phyloP scores from a whole-genome alignment of 371 early-diverging fungal species.

The Chytridiales sp. region DNA sequence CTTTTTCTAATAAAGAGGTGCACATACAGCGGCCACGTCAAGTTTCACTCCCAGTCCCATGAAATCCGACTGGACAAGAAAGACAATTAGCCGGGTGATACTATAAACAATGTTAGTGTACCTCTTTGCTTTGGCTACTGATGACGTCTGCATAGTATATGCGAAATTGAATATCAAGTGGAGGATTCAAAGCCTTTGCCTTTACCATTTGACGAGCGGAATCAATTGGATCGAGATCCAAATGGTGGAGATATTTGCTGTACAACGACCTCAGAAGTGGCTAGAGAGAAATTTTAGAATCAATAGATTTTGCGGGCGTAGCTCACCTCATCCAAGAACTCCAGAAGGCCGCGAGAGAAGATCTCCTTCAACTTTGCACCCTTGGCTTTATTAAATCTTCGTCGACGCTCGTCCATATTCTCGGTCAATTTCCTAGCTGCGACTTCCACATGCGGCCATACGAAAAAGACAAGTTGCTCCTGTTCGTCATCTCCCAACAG shows the following conservation, averaged over 20 bases:
- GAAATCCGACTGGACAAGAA: no score
- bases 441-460: conserved; percentile 27
- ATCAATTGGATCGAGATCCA: no score
- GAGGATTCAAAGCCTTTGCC: neutral
- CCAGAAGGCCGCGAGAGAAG: conserved; percentile 16
- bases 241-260: no score
- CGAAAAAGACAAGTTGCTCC: conserved; percentile 11
- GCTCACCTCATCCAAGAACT: conserved; percentile 20
- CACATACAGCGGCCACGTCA: no score
- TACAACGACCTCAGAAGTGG: no score
- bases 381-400: neutral
- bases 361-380: conserved; percentile 4
- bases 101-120: no score
- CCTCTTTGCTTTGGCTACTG: conserved; percentile 16
- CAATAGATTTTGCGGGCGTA: neutral
- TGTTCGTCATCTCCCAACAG: neutral
- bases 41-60: conserved; percentile 14
- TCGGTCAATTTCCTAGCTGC: conserved; percentile 10
- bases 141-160: conserved; percentile 17
- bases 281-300: no score
- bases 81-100: no score
- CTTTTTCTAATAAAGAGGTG: no score
- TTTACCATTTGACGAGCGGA: no score
- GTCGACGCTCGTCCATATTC: conserved; percentile 18
- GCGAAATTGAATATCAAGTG: conserved; percentile 20